Base-by-base conservation (phyloP, 306 rosid species). In the Pterocarpus santalinus region DNA sequence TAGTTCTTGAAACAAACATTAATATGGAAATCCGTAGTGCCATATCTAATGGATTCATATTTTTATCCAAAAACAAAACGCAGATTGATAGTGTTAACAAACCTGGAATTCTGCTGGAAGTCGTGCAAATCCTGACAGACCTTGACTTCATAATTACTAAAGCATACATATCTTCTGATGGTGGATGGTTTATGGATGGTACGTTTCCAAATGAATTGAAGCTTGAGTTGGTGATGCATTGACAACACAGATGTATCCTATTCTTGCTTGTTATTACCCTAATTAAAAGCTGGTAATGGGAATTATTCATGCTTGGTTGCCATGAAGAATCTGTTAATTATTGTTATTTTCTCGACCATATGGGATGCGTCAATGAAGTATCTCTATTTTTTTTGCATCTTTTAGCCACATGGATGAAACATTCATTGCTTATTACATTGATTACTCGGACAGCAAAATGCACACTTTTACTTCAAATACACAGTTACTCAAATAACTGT, bases 121-220 rank as follows among this genome's bases (percentile, higher is more conserved):
- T 93, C 0, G 96, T 93, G 70, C 94, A 93, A 80, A 86, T 91
- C 67, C 84, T 90, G 79, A 87, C 94, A 16, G 97, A 94, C 79
- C 90, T 94, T 69, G 96, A 92, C 82, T 83, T 94, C 88, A 86
- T 85, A 75, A 92, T 94, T 77, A 88, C 95, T 33, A 94, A 94
- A 78, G 97, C 97, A 49, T 90, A 94, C 73, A 85, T 94, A 71
- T 94, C 95, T 75, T 91, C 95, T 34, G 96, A 92, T 71, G 97
- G 98, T 0, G 96, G 97, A 83, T 94, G 94, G 95, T 90, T 94
- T 87, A 90, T 94, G 98, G 97, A 92, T 80, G 94, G 94, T 93
- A 90, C 43, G 88, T 75, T 47, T 64, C 28, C 28, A 22, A 22
- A 22, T 22, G 44, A 46, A 32, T 57, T 72, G 65, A 72, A 66